phyloP scores from a whole-genome alignment of 2,329 filamentous ascomycete genomes.

The Dothideomycetes sp. region DNA sequence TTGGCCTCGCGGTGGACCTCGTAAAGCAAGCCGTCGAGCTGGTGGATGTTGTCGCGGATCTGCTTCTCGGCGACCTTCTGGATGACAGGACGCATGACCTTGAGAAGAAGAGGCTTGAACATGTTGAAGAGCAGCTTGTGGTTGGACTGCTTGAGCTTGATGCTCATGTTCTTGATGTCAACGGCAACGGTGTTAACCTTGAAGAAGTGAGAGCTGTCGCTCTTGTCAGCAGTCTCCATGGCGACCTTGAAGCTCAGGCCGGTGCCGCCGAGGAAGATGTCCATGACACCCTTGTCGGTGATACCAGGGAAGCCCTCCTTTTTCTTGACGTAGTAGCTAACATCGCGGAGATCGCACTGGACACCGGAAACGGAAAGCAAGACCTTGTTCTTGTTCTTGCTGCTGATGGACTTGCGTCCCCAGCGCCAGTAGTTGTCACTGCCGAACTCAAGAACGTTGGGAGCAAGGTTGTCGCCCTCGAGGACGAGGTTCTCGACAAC shows the following conservation, averaged over 20 bases:
- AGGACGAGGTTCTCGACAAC: slow-evolving; percentile 91
- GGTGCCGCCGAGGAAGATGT: slow-evolving; percentile 76
- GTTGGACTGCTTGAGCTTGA: slow-evolving; percentile 90
- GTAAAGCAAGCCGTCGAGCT: slow-evolving; percentile 64
- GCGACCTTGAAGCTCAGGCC: slow-evolving; percentile 90
- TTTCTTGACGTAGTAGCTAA: slow-evolving; percentile 90
- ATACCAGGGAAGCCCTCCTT: slow-evolving; percentile 88
- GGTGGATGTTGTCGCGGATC: slow-evolving; percentile 71
- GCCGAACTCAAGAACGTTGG: slow-evolving; percentile 78
- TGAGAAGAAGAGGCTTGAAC: slow-evolving; percentile 80
- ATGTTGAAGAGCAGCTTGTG: slow-evolving; percentile 84
- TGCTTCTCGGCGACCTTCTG: slow-evolving; percentile 84
- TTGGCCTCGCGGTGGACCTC: slow-evolving; percentile 77
- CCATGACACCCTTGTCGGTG: slow-evolving; percentile 78
- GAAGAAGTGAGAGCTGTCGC: slow-evolving; percentile 76
- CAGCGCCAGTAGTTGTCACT: slow-evolving; percentile 93
- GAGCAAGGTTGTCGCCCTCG: slow-evolving; percentile 93
- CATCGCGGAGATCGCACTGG: slow-evolving; percentile 81
- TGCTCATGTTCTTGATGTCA: slow-evolving; percentile 67
- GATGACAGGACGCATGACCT: slow-evolving; percentile 71
- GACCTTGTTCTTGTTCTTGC: slow-evolving; percentile 72
- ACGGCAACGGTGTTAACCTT: slow-evolving; percentile 86
- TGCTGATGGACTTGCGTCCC: slow-evolving; percentile 80
- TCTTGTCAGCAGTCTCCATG: slow-evolving; percentile 68
- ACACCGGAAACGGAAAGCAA: slow-evolving; percentile 82